Evolutionary conservation across 176 grass and related monocot species (phyloP), one percentile per base, ranked within the genome.

Genomic region (Bothriochloa decipiens): DNA sequence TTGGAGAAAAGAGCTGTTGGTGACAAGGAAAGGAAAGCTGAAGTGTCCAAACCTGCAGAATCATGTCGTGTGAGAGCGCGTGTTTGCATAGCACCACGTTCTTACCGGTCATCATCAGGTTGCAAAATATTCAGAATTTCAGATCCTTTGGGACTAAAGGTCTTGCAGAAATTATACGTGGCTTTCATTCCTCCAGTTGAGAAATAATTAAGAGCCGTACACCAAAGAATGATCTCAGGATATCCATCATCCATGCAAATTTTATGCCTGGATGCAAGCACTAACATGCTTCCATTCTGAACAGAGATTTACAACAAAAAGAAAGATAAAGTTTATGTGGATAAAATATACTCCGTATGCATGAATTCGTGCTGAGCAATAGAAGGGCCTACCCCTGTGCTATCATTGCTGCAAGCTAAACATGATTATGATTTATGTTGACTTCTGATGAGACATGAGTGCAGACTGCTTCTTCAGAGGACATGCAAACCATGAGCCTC

Each of bases 371-470:
- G 61, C 61, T 25, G 11, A 64, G 61, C 61, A 64, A 64, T 27
- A 11, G 58, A 61, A 32, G 29, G 2, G 11, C 61, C 25, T 27
- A 27, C 61, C 26, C 50, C 5, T 81, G 42, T 3, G 50, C 70
- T 40, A 52, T 76, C 40, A 60, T 84, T 76, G 70, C 27, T 47
- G 14, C 60, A 46, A 46, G 40, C 40, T 42, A 4, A 73, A 22
- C 47, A 22, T 70, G 5, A 71, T 28, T 65, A 75, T 39, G 25
- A 68, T 84, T 79, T 17, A 32, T 42, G 25, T 75, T 85, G 82
- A 61, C 76, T 81, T 80, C 28, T 68, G 33, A 74, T 14, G 6
- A 60, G 55, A 60, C 42, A 74, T 14, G 6, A 60, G 55, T 23
- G 55, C 57, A 25, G 22, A 11, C 13, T 55, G 17, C 10, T 36